Evolutionary conservation across 78 protist species (phyloP).

Genomic region (Creolimax fragrantissima): DNA sequence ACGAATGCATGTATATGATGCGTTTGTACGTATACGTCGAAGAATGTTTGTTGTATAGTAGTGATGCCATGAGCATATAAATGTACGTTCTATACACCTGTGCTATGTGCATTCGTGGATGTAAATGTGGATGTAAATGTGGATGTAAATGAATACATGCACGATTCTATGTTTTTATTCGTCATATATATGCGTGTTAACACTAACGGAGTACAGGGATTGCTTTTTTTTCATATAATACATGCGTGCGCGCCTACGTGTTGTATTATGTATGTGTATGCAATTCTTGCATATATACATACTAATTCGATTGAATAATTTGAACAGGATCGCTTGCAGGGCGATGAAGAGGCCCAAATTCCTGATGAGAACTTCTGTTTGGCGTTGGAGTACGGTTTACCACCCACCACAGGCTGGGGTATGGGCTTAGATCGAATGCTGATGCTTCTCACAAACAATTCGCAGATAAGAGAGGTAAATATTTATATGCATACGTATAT

Average conservation of each 20-base stretch:
- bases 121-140: too few relatives aligned
- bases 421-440: conserved; percentile 96
- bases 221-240: neutral
- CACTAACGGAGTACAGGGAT: too few relatives aligned
- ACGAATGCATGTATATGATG: neutral
- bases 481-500: neutral
- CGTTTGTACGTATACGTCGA: too few relatives aligned
- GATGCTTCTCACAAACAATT: conserved; percentile 88
- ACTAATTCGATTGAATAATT: neutral
- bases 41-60: neutral
- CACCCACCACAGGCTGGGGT: conserved; percentile 98
- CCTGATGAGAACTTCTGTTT: conserved; percentile 84
- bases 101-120: neutral
- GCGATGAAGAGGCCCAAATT: conserved; percentile 86
- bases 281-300: neutral
- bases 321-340: neutral
- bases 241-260: neutral
- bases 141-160: neutral
- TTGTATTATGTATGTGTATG: too few relatives aligned
- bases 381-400: conserved; percentile 95
- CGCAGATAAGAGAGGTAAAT: conserved; percentile 61
- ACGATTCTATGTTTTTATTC: neutral
- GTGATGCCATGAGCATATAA: neutral
- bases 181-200: neutral
- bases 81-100: neutral